A percentile compares a stretch with the other conserved stretches of the same genome.
phyloP scores from a whole-genome alignment of 768 basidiomycete species.

The Boletus subparvulus region DNA sequence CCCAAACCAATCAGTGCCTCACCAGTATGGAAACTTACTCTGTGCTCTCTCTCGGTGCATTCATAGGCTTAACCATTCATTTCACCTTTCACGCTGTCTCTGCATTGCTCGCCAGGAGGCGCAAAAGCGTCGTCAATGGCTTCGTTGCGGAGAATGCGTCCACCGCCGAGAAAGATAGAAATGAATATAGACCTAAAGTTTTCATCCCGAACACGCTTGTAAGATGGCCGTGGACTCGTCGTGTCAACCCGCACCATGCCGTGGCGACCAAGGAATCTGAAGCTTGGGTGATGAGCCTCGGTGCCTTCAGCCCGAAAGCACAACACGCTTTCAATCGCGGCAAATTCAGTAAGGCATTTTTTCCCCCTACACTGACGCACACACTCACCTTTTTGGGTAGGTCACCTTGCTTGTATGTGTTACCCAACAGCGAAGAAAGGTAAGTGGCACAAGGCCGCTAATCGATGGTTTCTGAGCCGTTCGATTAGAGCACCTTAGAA shows the following conservation, averaged over 20 bases:
- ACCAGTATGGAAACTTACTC: conserved; percentile 6
- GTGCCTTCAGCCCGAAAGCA: conserved; percentile 8
- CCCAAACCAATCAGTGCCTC: neutral
- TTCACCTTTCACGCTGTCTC: neutral
- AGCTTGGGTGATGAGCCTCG: conserved; percentile 9
- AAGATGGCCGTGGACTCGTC: conserved; percentile 21
- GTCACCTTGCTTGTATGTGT: conserved; percentile 8
- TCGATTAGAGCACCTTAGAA: conserved; percentile 23
- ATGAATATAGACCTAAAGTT: neutral
- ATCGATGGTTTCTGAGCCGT: neutral
- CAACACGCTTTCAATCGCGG: conserved; percentile 15
- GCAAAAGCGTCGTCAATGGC: neutral
- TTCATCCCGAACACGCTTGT: conserved; percentile 18
- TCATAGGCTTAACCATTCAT: neutral
- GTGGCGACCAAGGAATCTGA: conserved; percentile 11
- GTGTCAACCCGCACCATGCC: conserved; percentile 6
- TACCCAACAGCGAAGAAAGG: conserved; percentile 14
- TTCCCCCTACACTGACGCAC: neutral
- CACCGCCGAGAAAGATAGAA: neutral
- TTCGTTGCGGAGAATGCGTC: neutral
- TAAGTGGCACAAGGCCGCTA: neutral
- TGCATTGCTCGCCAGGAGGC: neutral
- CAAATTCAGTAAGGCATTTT: conserved; percentile 4
- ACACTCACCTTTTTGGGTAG: neutral
- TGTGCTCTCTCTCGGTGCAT: conserved; percentile 1